Evolutionary conservation across 2,329 filamentous ascomycete species (phyloP).

Genomic region (Cladosporium sp.): DNA sequence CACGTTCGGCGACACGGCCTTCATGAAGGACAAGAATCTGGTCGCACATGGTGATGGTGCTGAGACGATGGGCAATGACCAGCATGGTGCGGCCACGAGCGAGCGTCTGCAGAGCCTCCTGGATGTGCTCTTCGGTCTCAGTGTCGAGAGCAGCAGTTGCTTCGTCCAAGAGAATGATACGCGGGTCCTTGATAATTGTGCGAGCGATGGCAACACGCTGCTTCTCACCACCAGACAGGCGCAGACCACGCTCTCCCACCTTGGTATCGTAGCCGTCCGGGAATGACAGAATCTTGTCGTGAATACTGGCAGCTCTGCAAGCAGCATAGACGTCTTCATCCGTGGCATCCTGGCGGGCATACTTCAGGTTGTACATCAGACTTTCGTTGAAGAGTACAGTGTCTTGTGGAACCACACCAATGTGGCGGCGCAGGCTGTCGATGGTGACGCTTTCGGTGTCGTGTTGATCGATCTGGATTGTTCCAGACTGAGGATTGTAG

Average conservation of each 20-base stretch:
- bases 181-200: conserved; percentile 87
- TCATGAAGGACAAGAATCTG: conserved; percentile 59
- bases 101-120: conserved; percentile 78
- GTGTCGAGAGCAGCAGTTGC: conserved; percentile 90
- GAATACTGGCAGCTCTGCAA: conserved; percentile 84
- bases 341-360: conserved; percentile 78
- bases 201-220: conserved; percentile 91
- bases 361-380: conserved; percentile 91
- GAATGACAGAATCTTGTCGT: conserved; percentile 87
- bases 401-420: conserved; percentile 96
- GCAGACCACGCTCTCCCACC: conserved; percentile 85
- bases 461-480: conserved; percentile 79
- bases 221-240: conserved; percentile 87
- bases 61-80: conserved; percentile 78
- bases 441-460: conserved; percentile 82
- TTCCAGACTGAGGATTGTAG: conserved; percentile 81
- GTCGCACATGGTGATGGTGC: conserved; percentile 58
- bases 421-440: conserved; percentile 85
- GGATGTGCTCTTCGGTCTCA: conserved; percentile 90
- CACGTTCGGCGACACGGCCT: conserved; percentile 54
- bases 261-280: conserved; percentile 87
- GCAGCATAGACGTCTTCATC: conserved; percentile 81
- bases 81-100: conserved; percentile 87
- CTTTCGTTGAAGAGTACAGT: conserved; percentile 94
- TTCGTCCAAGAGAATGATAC: conserved; percentile 90